Evolutionary conservation across 306 rosid species (phyloP).

Genomic region (Carpinus fangiana): DNA sequence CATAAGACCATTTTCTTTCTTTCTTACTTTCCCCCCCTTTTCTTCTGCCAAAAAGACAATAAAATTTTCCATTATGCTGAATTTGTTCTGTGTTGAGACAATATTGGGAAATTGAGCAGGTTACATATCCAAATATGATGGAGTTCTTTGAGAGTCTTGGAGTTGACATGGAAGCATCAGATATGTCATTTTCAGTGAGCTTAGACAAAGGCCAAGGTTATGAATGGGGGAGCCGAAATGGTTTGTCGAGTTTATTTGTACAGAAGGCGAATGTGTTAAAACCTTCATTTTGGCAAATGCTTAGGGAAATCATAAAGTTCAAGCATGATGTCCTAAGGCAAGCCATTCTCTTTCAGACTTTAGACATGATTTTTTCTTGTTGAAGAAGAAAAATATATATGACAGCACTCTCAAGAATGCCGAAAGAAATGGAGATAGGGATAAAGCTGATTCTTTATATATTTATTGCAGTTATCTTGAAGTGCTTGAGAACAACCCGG

Average conservation of each 20-base stretch:
- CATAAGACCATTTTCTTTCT: background rate
- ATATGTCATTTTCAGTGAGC: conserved; percentile 85
- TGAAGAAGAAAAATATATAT: background rate
- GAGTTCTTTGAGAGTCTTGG: conserved; percentile 79
- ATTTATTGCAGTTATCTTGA: conserved; percentile 66
- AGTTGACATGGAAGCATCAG: conserved; percentile 80
- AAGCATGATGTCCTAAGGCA: conserved; percentile 71
- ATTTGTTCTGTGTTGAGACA: background rate
- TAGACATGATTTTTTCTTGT: background rate
- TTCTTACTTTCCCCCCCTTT: background rate
- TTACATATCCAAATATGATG: conserved; percentile 93
- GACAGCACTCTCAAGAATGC: background rate
- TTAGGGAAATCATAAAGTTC: conserved; percentile 69
- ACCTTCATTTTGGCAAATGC: conserved; percentile 81
- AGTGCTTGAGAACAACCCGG: conserved; percentile 63
- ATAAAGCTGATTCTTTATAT: background rate
- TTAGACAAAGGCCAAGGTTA: conserved; percentile 68
- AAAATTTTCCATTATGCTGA: background rate
- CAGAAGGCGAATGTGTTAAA: conserved; percentile 70
- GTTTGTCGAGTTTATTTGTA: conserved; percentile 71
- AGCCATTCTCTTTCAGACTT: conserved; percentile 16
- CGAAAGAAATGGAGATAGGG: background rate
- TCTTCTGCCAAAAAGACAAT: background rate
- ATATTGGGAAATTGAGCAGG: conserved; percentile 47
- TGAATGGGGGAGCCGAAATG: conserved; percentile 91